Base-by-base conservation (phyloP, 306 rosid species). In the Abrus pulchellus region DNA sequence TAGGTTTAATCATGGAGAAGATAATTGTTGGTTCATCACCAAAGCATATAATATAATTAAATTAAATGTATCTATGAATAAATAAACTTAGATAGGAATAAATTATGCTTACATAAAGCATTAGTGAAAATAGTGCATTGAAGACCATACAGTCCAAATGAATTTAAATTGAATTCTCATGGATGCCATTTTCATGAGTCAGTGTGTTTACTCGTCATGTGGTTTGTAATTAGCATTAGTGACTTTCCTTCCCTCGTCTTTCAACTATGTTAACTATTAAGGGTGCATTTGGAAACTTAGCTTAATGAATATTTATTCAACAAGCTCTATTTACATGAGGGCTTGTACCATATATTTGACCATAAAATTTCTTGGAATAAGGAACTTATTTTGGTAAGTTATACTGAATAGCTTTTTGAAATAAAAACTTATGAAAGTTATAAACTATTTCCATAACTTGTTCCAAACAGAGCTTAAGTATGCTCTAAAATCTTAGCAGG, bases 161-260 rank as follows among this genome's bases (percentile, higher is more conserved):
- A 76, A 27, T 10, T 62, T 50, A 8, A 76, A 27, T 27, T 77
- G 55, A 52, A 3, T 77, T 66, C 67, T 38, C 34, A 66, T 38
- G 30, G 34, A 65, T 44, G 14, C 66, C 81, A 50, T 64, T 77
- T 45, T 29, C 73, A 40, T 67, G 33, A 30, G 3, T 68, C 27
- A 67, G 55, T 28, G 64, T 29, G n/a, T n/a, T 59, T 9, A 29
- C 65, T 29, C 9, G 40, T 59, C 40, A 29, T 7, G 32, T 6
- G 11, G 40, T 5, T 32, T 10, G 10, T 60, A 14, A 60, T 10
- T 60, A 60, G 61, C 11, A 56, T 27, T 56, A 3, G 63, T 30
- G n/a, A 29, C 3, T 57, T 75, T 61, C 61, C 71, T 45, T n/a
- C 36, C 56, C 69, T 11, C 0, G 7, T 20, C 34, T 62, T 62